Percentiles rank a stretch among this genome's conserved stretches.
phyloP scores from a whole-genome alignment of 768 basidiomycete genomes.

The Hypholoma sublateritium region DNA sequence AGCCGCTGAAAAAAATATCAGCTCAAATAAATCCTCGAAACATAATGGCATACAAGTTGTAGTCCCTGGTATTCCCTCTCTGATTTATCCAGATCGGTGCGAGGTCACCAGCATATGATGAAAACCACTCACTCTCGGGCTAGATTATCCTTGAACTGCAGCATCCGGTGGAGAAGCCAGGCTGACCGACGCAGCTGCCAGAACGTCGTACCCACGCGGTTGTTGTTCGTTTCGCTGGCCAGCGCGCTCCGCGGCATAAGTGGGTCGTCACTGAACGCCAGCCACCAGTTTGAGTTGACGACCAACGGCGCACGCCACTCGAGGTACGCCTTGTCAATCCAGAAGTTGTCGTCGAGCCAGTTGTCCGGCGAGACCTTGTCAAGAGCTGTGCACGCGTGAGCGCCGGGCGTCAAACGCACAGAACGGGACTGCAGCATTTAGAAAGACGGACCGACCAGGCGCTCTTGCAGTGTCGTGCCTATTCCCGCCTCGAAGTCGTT shows the following conservation, averaged over 20 bases:
- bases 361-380: conserved; percentile 84
- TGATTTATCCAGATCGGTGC: background rate
- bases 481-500: conserved; percentile 71
- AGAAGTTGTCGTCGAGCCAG: conserved; percentile 94
- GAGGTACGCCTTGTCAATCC: conserved; percentile 85
- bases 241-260: conserved; percentile 49
- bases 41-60: conserved; percentile 54
- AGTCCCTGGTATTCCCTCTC: conserved; percentile 49
- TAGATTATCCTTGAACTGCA: conserved; percentile 66
- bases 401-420: conserved; percentile 18
- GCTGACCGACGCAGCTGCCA: conserved; percentile 89
- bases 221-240: conserved; percentile 35
- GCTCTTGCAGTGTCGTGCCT: conserved; percentile 67
- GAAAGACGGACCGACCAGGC: conserved; percentile 61
- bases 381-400: conserved; percentile 48
- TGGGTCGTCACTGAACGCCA: conserved; percentile 77
- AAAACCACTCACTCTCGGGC: conserved; percentile 53
- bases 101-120: background rate
- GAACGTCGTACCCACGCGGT: conserved; percentile 51
- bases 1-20: conserved; percentile 30
- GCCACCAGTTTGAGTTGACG: conserved; percentile 97
- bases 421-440: background rate
- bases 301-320: conserved; percentile 84
- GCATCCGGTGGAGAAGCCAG: conserved; percentile 70
- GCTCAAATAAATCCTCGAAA: background rate